Percentiles rank a stretch among this genome's conserved stretches.
These are phyloP conservation scores for Triticum turgidum DNA, from an alignment of 176 grass and related monocot genomes.

Conservation along the genomic window DNA sequence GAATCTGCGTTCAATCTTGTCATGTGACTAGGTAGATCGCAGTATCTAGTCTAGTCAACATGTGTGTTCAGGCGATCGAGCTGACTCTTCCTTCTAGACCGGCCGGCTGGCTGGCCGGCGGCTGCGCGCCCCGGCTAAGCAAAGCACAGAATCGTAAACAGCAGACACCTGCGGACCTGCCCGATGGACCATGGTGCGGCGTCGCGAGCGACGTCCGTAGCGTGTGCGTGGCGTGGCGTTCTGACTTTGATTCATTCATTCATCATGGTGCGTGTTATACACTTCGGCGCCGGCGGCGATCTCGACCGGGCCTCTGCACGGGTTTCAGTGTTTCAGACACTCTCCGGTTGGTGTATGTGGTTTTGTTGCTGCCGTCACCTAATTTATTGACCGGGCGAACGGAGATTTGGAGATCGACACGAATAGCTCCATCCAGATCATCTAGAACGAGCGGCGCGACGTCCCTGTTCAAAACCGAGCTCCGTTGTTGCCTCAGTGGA, in stretches of 20 bases:
- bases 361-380: not conserved
- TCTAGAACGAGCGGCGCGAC: constrained; percentile 14
- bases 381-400: not conserved
- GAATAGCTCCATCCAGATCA: not conserved
- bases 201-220: not conserved
- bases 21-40: not conserved
- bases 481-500: not conserved
- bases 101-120: not conserved
- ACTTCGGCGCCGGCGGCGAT: not conserved
- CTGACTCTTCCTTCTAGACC: not conserved
- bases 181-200: too few species aligned
- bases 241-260: too few species aligned
- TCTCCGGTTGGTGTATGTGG: not conserved
- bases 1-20: not conserved
- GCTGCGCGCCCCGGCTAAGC: not conserved
- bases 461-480: not conserved
- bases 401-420: not conserved
- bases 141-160: not conserved
- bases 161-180: not conserved
- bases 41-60: constrained; percentile 4
- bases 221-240: not conserved
- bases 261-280: not conserved
- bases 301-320: not conserved
- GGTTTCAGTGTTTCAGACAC: constrained; percentile 23
- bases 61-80: not conserved